Evolutionary conservation across 371 early-diverging fungal genomes (phyloP), one percentile per base, ranked within the genome.

Genomic region (Zopfochytrium polystomum): DNA sequence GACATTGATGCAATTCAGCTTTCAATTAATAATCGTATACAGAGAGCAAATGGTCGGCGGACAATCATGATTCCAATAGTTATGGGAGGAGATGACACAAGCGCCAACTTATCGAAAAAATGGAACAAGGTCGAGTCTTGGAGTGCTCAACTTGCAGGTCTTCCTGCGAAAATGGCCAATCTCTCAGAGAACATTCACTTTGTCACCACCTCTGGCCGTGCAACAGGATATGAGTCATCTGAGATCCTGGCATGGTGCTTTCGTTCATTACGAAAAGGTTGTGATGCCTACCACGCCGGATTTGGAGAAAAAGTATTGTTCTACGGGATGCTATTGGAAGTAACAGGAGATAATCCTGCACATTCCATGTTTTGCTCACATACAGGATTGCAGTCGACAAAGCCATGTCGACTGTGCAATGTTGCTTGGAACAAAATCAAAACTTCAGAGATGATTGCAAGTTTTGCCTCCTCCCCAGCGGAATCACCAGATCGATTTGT

Each of bases 71-170:
- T 54, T 13, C 54, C 54, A 34, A 5, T 54, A 11, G 15, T 32
- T 0, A 1, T 54, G 15, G 32, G 25, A 11, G 23, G 22, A n/a
- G 44, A 56, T 44, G 56, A 56, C 25, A 56, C 56, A 42, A 56
- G 56, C 29, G 56, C 45, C n/a, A 56, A 56, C 31, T n/a, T 11
- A 5, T 56, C 56, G 6, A 56, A 56, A 29, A 56, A 56, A 31
- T 56, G 56, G 56, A 56, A 56, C 30, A 56, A 56, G 45, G 42
- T 44, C 20, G 56, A 56, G 30, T 25, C 26, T 29, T 45, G 15
- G 43, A 5, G 7, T 29, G 22, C 20, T 45, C 15, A 25, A 35
- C 31, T 44, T 5, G 56, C 56, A 9, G 44, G 56, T 9, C 43
- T 56, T 27, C 56, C 56, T 11, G 42, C 45, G 27, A 20, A 42